phyloP scores from a whole-genome alignment of 2,329 filamentous ascomycete genomes.

The Diaporthe capsici region DNA sequence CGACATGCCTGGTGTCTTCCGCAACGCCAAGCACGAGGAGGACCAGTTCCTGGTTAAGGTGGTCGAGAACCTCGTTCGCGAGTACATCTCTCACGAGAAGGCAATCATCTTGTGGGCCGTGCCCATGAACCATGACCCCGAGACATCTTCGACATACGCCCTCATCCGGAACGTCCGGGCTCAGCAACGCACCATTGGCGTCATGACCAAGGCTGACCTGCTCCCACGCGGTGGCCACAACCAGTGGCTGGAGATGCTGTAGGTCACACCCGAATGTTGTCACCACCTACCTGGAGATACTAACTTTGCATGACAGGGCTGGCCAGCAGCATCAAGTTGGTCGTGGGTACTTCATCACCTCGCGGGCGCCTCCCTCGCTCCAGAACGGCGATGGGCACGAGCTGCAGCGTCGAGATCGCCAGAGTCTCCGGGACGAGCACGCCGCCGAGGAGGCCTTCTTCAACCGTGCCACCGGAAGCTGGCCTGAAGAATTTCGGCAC shows the following conservation, averaged over 20 bases:
- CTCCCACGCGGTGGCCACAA: constrained; percentile 66
- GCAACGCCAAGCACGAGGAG: constrained; percentile 73
- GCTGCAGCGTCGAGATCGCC: constrained; percentile 50
- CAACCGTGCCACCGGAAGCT: constrained; percentile 54
- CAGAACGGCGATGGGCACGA: constrained; percentile 55
- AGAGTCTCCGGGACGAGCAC: constrained; percentile 58
- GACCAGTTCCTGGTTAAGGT: constrained; percentile 80
- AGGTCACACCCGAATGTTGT: not conserved
- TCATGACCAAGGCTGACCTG: constrained; percentile 89
- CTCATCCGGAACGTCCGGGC: constrained; percentile 73
- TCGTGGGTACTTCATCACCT: constrained; percentile 85
- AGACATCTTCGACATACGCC: constrained; percentile 79
- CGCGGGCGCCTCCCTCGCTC: constrained; percentile 66
- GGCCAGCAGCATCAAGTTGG: constrained; percentile 74
- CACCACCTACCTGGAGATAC: not conserved
- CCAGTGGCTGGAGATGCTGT: constrained; percentile 72
- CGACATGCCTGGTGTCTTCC: constrained; percentile 87
- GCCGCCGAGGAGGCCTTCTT: constrained; percentile 69
- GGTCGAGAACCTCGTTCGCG: constrained; percentile 77
- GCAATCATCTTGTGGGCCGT: constrained; percentile 84
- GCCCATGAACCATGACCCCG: constrained; percentile 83
- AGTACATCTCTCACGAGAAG: constrained; percentile 78
- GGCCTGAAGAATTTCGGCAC: constrained; percentile 63
- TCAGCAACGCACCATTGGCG: constrained; percentile 74
- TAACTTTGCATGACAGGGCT: constrained; percentile 44